Evolutionary conservation across 306 rosid species (phyloP).

Genomic region (Cajanus cajan): DNA sequence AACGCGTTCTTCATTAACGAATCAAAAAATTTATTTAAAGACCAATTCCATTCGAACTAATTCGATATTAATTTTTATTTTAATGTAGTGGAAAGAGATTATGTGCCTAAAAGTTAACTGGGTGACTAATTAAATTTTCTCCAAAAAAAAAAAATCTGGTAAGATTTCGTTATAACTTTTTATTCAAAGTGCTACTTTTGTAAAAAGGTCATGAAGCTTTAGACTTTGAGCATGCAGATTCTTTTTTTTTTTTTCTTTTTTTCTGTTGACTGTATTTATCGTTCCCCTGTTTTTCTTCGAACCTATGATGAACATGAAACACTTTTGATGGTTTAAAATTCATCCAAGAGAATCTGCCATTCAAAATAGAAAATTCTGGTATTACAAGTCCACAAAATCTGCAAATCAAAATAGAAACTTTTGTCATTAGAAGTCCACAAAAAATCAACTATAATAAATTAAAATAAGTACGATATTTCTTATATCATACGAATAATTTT

Average conservation of each 20-base stretch:
- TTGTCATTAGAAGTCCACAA: background rate
- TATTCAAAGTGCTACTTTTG: background rate
- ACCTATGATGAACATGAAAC: conserved; percentile 23
- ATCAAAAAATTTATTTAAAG: too few species aligned
- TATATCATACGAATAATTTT: background rate
- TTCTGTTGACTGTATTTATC: conserved; percentile 5
- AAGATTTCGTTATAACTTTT: background rate
- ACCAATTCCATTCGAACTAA: too few species aligned
- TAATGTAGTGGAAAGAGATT: too few species aligned
- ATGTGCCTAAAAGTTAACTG: too few species aligned
- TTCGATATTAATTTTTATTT: too few species aligned
- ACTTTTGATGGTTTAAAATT: conserved; percentile 30
- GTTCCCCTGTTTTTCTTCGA: conserved; percentile 15
- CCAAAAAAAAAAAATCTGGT: background rate
- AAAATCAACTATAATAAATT: background rate
- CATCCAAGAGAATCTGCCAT: conserved; percentile 1
- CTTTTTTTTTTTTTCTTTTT: background rate
- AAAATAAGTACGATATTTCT: background rate
- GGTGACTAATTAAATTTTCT: background rate
- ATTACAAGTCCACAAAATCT: background rate
- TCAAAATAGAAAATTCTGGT: background rate
- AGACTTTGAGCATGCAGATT: conserved; percentile 17
- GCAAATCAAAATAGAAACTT: background rate
- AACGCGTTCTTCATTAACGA: too few species aligned
- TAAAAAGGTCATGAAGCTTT: background rate